phyloP scores from a whole-genome alignment of 2,329 filamentous ascomycete species.

The Teratosphaeria destructans region DNA sequence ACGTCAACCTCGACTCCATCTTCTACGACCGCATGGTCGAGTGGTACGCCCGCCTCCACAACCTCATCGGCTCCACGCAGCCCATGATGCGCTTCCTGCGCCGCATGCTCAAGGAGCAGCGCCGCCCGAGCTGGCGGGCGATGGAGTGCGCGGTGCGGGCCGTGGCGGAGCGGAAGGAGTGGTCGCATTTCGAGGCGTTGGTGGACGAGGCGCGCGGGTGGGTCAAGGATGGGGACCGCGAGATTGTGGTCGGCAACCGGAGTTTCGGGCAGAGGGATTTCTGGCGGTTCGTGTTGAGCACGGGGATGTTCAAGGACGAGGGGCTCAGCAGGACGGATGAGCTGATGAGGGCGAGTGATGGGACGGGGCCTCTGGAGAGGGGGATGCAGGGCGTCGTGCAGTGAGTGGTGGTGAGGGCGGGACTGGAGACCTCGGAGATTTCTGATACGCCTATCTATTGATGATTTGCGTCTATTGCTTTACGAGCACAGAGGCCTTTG shows the following conservation, averaged over 20 bases:
- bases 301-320: slow-evolving; percentile 13
- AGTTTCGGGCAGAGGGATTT: slow-evolving; percentile 18
- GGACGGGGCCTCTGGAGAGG: neutral
- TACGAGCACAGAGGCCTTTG: neutral
- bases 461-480: no score
- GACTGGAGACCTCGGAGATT: no score
- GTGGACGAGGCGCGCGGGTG: slow-evolving; percentile 23
- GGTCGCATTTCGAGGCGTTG: slow-evolving; percentile 17
- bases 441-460: no score
- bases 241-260: slow-evolving; percentile 8
- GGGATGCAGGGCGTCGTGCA: neutral
- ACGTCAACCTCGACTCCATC: slow-evolving; percentile 36
- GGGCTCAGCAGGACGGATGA: slow-evolving; percentile 6
- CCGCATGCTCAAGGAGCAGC: slow-evolving; percentile 29
- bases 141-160: slow-evolving; percentile 29
- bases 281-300: slow-evolving; percentile 15
- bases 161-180: slow-evolving; percentile 25
- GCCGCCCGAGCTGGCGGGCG: slow-evolving; percentile 33
- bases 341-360: neutral
- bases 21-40: slow-evolving; percentile 63
- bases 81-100: slow-evolving; percentile 34
- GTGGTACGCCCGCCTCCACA: slow-evolving; percentile 46
- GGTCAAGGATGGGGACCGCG: slow-evolving; percentile 9
- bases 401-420: neutral
- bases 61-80: slow-evolving; percentile 36